Percentiles rank a stretch among this genome's conserved stretches.
phyloP scores from a whole-genome alignment of 1,284 basidiomycete genomes.

The Volvariella volvacea region DNA sequence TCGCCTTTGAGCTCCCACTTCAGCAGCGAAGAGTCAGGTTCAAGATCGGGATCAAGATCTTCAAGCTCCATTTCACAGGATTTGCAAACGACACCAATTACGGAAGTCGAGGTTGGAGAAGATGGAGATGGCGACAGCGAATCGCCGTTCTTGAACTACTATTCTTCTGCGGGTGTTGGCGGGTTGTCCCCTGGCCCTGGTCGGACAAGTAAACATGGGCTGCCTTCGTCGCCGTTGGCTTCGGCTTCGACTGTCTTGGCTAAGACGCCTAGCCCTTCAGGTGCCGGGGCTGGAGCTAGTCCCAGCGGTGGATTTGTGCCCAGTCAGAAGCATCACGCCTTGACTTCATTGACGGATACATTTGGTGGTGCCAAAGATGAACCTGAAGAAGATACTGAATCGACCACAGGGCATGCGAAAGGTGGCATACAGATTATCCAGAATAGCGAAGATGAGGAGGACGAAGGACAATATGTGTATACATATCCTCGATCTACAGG shows the following conservation, averaged over 20 bases:
- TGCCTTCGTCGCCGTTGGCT: too few species aligned
- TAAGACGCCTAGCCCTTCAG: too few species aligned
- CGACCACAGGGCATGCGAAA: conserved; percentile 1
- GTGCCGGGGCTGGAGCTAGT: too few species aligned
- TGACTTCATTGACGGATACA: conserved; percentile 27
- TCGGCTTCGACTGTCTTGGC: too few species aligned
- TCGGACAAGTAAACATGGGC: too few species aligned
- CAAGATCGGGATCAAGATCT: conserved; percentile 26
- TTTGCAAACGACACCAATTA: conserved; percentile 27
- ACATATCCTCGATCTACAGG: conserved; percentile 12
- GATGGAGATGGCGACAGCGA: too few species aligned
- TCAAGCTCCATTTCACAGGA: conserved; percentile 29
- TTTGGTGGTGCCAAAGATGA: conserved; percentile 25
- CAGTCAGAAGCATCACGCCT: conserved; percentile 11
- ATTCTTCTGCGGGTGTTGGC: conserved; percentile 15
- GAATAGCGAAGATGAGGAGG: conserved; percentile 13
- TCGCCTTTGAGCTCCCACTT: conserved; percentile 38
- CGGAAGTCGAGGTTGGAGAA: conserved; percentile 16
- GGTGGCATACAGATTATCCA: too few species aligned
- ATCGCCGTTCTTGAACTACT: conserved; percentile 23
- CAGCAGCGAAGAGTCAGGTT: conserved; percentile 32
- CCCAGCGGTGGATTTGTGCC: too few species aligned
- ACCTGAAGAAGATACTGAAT: conserved; percentile 11
- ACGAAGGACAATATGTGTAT: conserved; percentile 17
- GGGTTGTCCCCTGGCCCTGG: too few species aligned